Evolutionary conservation across 345 rosid species (phyloP).

Genomic region (Syzygium jambos): DNA sequence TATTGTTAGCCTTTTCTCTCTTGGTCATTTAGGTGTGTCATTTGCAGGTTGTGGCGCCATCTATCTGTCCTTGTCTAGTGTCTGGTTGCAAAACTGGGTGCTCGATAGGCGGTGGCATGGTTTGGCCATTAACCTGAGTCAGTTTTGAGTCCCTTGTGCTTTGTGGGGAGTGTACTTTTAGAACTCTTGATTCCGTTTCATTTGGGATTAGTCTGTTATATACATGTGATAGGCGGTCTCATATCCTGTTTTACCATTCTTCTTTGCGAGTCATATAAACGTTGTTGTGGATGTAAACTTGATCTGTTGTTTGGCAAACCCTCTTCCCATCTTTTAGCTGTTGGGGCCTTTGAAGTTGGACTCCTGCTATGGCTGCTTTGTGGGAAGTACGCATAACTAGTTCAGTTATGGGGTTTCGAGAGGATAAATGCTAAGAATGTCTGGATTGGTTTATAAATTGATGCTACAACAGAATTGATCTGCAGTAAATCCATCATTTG

Average conservation of each 20-base stretch:
- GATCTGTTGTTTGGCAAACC: neutral
- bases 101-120: constrained; percentile 41
- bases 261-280: neutral
- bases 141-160: neutral
- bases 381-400: neutral
- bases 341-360: neutral
- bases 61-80: constrained; percentile 12
- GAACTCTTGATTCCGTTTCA: neutral
- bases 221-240: neutral
- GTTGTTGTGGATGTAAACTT: neutral
- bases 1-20: neutral
- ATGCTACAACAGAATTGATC: neutral
- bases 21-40: neutral
- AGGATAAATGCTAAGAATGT: neutral
- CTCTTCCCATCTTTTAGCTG: neutral
- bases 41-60: constrained; percentile 5
- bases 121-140: neutral
- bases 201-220: neutral
- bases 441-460: neutral
- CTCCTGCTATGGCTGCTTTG: neutral
- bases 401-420: neutral
- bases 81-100: constrained; percentile 38
- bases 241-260: neutral
- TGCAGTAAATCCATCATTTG: neutral
- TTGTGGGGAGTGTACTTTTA: neutral